Conservation (phyloP, 768 basidiomycete species). For the Boletus patriciae region DNA sequence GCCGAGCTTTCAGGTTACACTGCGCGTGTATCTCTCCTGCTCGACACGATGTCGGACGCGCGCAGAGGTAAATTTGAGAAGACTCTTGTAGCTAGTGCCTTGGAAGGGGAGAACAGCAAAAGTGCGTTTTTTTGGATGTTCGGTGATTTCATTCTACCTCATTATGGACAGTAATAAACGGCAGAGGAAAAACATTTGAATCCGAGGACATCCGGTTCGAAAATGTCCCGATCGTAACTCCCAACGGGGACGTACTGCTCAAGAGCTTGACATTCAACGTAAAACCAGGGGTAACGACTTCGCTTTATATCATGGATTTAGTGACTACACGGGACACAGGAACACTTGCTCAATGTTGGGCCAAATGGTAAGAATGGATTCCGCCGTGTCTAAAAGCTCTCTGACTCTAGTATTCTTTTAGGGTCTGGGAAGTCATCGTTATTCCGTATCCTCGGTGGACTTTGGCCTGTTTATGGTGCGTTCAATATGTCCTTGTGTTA, state of each 20-base stretch:
- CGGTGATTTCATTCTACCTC: not conserved
- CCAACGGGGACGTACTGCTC: conserved; percentile 91
- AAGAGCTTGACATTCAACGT: conserved; percentile 84
- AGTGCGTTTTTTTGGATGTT: conserved; percentile 48
- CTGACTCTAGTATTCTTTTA: conserved; percentile 24
- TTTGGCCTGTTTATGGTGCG: conserved; percentile 79
- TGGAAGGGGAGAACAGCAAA: conserved; percentile 68
- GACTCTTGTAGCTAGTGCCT: conserved; percentile 74
- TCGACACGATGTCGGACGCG: conserved; percentile 90
- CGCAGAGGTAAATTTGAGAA: conserved; percentile 86
- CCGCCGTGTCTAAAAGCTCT: not conserved
- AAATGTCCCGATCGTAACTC: conserved; percentile 92
- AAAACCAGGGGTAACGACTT: conserved; percentile 66
- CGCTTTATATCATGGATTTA: not conserved
- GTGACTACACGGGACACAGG: conserved; percentile 41
- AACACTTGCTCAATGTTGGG: conserved; percentile 91
- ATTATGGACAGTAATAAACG: conserved; percentile 61
- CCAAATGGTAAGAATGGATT: conserved; percentile 70
- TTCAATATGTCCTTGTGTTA: not conserved
- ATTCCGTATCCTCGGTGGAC: conserved; percentile 93
- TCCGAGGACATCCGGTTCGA: conserved; percentile 92
- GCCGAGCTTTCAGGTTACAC: conserved; percentile 96
- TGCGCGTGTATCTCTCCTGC: conserved; percentile 79
- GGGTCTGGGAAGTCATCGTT: conserved; percentile 88
- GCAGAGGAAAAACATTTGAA: conserved; percentile 76